Evolutionary conservation across 176 grass and related monocot genomes (phyloP).

Genomic region (Oryza meyeriana): DNA sequence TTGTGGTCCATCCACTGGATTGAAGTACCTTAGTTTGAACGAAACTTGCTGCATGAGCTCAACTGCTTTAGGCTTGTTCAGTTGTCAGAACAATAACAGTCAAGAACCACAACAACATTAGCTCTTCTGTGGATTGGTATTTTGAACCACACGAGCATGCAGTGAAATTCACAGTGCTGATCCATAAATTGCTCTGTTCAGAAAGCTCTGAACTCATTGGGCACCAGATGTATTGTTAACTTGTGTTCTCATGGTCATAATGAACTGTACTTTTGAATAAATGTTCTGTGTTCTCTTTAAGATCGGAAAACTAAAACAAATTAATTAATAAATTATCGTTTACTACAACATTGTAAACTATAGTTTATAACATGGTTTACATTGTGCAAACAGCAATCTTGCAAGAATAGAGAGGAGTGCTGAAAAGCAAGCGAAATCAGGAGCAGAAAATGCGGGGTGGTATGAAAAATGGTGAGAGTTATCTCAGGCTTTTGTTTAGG

Average conservation of each 20-base stretch:
- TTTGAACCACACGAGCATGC: neutral
- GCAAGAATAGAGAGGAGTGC: constrained; percentile 95
- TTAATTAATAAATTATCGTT: neutral
- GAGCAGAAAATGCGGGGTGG: constrained; percentile 88
- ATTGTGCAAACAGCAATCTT: constrained; percentile 62
- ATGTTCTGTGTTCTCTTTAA: neutral
- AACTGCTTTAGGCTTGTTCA: neutral
- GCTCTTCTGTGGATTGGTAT: neutral
- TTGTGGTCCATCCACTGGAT: neutral
- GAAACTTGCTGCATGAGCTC: neutral
- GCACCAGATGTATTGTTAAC: neutral
- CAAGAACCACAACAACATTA: neutral
- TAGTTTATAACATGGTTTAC: neutral
- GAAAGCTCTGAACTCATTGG: neutral
- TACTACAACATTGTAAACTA: neutral
- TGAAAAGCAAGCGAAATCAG: constrained; percentile 94
- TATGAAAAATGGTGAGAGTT: constrained; percentile 92
- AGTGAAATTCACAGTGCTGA: neutral
- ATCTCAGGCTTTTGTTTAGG: constrained; percentile 3
- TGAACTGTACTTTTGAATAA: neutral
- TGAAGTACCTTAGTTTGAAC: neutral
- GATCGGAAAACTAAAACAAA: neutral
- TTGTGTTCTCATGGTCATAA: neutral
- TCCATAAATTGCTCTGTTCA: neutral
- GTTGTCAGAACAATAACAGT: neutral